Conservation (phyloP, 306 rosid species). For the Acacia melanoxylon region DNA sequence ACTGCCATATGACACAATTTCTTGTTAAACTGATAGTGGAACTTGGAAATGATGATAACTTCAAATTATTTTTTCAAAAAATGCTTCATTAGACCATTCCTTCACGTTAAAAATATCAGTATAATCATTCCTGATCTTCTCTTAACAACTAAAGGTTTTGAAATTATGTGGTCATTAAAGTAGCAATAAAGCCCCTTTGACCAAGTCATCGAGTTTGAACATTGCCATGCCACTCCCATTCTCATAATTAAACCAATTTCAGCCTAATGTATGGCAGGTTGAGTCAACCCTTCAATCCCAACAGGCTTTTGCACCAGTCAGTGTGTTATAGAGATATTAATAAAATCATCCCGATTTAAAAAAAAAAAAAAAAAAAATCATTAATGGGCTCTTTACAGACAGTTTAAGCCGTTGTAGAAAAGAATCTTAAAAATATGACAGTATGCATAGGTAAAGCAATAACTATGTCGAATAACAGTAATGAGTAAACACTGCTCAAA, state of each 20-base stretch:
- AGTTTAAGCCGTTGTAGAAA: neutral
- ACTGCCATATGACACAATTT: neutral
- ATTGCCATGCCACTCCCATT: neutral
- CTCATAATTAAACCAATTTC: neutral
- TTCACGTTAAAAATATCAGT: neutral
- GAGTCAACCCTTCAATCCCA: neutral
- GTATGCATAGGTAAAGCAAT: neutral
- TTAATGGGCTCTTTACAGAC: neutral
- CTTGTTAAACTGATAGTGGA: neutral
- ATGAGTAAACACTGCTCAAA: slow-evolving; percentile 16
- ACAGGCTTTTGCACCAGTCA: neutral
- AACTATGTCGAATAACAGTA: slow-evolving; percentile 3
- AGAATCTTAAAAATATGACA: neutral
- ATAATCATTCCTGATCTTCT: neutral
- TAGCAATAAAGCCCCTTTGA: neutral
- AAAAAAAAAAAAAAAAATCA: neutral
- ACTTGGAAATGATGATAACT: neutral
- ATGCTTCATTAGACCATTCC: neutral
- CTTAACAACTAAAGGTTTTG: neutral
- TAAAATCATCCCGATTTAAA: too few species aligned
- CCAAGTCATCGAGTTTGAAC: neutral
- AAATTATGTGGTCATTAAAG: neutral
- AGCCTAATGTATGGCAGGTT: neutral
- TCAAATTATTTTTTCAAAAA: neutral
- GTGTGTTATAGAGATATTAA: neutral